Evolutionary conservation across 1,139 yeast species (phyloP).

Genomic region (Sporopachydermia cereana): DNA sequence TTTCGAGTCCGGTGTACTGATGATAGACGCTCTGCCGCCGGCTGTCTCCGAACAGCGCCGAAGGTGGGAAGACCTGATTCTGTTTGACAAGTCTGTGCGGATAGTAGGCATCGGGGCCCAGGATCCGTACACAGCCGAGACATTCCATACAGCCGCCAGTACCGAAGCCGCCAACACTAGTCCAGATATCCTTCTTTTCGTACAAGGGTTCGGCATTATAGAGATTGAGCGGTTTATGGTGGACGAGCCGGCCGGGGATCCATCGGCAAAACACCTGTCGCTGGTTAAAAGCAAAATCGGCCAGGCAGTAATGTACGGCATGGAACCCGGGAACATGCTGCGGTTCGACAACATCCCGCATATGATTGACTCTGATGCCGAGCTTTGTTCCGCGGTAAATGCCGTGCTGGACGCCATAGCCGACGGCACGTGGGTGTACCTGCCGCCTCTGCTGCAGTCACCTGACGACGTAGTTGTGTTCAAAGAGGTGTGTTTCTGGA

Average conservation of each 20-base stretch:
- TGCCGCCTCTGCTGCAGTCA: not conserved
- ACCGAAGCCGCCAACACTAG: not conserved
- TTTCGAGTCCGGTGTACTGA: slow-evolving; percentile 47
- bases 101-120: slow-evolving; percentile 56
- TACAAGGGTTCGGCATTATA: slow-evolving; percentile 52
- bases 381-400: not conserved
- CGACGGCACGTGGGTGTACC: slow-evolving; percentile 2
- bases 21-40: slow-evolving; percentile 50
- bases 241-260: slow-evolving; percentile 10
- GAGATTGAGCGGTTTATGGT: slow-evolving; percentile 39
- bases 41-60: slow-evolving; percentile 23
- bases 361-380: not conserved
- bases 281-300: slow-evolving; percentile 62
- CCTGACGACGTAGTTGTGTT: not conserved
- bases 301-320: slow-evolving; percentile 62
- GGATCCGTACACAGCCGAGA: slow-evolving; percentile 16
- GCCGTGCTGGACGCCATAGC: not conserved
- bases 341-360: slow-evolving; percentile 1
- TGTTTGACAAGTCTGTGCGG: slow-evolving; percentile 39
- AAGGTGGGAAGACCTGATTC: slow-evolving; percentile 71
- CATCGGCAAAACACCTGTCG: slow-evolving; percentile 14
- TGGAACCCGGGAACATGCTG: slow-evolving; percentile 13
- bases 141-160: not conserved
- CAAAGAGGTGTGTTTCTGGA: not conserved
- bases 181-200: slow-evolving; percentile 36